A percentile compares a stretch with the other conserved stretches of the same genome.
Conservation (phyloP, 2,329 filamentous ascomycete genomes). For the Microdochium paspali region DNA sequence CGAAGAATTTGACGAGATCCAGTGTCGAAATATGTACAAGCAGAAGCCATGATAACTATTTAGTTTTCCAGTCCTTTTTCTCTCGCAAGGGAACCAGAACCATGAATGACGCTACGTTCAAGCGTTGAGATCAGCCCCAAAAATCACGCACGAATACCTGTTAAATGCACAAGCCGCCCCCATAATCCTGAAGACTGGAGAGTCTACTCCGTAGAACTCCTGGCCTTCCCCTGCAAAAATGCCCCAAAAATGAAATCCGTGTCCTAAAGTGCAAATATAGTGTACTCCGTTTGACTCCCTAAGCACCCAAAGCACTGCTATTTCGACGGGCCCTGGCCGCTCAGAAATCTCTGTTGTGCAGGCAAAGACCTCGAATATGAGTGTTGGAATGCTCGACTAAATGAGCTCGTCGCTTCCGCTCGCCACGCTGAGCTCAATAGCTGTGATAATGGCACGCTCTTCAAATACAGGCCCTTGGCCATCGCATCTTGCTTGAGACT, state of each 20-base stretch:
- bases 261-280: background rate
- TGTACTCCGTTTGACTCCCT: background rate
- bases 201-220: background rate
- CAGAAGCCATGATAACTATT: no score
- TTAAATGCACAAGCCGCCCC: background rate
- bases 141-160: background rate
- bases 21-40: background rate
- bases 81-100: no score
- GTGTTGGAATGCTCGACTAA: no score
- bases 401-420: slow-evolving; percentile 72
- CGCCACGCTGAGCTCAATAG: slow-evolving; percentile 70
- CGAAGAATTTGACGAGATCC: no score
- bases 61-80: no score
- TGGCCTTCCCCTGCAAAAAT: background rate
- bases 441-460: slow-evolving; percentile 61
- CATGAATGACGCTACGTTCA: no score
- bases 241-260: background rate
- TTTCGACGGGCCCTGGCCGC: background rate
- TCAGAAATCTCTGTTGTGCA: no score
- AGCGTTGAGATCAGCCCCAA: background rate
- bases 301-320: background rate
- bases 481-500: slow-evolving; percentile 68
- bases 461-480: slow-evolving; percentile 83
- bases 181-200: background rate
- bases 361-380: no score